A percentile compares a stretch with the other conserved stretches of the same genome.
Conservation (phyloP, 164 flowering plant genomes). For the Aristolochia contorta region DNA sequence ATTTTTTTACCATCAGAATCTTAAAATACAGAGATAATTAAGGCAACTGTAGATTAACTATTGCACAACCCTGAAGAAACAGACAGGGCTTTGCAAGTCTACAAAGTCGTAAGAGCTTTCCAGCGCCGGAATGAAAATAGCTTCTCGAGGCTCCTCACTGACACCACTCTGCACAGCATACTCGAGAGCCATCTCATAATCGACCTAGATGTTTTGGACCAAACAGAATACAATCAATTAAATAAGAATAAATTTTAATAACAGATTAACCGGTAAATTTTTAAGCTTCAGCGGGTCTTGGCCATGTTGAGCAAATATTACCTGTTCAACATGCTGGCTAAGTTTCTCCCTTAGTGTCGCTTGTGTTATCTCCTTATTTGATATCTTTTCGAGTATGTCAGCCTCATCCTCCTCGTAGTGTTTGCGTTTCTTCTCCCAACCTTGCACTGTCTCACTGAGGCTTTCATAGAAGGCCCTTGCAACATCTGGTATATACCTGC, state of each 20-base stretch:
- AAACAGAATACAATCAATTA: not conserved
- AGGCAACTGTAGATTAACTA: slow-evolving; percentile 13
- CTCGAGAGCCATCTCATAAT: slow-evolving; percentile 73
- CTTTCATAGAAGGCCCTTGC: slow-evolving; percentile 58
- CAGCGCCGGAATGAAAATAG: slow-evolving; percentile 43
- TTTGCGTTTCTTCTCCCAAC: slow-evolving; percentile 34
- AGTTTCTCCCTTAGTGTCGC: slow-evolving; percentile 63
- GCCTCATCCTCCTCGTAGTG: slow-evolving; percentile 43
- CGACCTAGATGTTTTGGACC: slow-evolving; percentile 48
- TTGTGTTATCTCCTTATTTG: slow-evolving; percentile 41
- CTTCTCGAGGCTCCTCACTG: slow-evolving; percentile 74
- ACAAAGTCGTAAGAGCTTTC: slow-evolving; percentile 31
- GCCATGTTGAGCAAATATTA: slow-evolving; percentile 10
- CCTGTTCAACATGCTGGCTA: slow-evolving; percentile 85
- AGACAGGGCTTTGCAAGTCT: slow-evolving; percentile 49
- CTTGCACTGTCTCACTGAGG: slow-evolving; percentile 48
- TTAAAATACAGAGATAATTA: too few species aligned
- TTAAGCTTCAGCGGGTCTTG: not conserved
- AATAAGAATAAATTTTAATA: not conserved
- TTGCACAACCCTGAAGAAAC: slow-evolving; percentile 51
- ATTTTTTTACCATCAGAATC: too few species aligned
- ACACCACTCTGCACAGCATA: slow-evolving; percentile 79
- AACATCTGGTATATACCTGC: slow-evolving; percentile 80
- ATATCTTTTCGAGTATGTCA: slow-evolving; percentile 50
- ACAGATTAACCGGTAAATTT: not conserved